Evolutionary conservation across 1,284 basidiomycete species (phyloP).

Genomic region (Fomitopsis schrenkii): DNA sequence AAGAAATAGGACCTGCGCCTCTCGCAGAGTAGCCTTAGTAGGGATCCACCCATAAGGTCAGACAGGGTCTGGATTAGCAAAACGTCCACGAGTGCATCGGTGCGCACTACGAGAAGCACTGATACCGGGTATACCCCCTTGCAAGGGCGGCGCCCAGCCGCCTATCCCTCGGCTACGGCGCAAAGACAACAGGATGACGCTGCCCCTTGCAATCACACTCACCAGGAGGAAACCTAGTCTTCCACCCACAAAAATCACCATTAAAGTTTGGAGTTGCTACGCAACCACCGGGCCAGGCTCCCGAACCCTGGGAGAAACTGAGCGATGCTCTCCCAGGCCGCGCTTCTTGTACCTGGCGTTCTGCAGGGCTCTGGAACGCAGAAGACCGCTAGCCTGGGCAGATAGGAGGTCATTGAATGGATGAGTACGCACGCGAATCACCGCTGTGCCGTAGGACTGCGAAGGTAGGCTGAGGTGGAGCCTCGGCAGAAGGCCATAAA

Average conservation of each 20-base stretch:
- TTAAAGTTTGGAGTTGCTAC: not conserved
- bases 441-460: not conserved
- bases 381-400: not conserved
- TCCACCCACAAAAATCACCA: not conserved
- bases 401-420: not conserved
- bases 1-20: too few relatives aligned
- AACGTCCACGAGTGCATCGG: too few relatives aligned
- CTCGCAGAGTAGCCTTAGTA: too few relatives aligned
- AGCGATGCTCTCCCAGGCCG: not conserved
- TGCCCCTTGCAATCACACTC: not conserved
- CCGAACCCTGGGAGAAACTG: not conserved
- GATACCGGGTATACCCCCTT: too few relatives aligned
- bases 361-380: not conserved
- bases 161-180: not conserved
- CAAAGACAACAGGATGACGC: not conserved
- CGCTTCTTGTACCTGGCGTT: not conserved
- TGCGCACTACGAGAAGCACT: too few relatives aligned
- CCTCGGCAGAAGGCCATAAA: not conserved
- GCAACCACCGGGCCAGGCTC: not conserved
- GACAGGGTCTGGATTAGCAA: too few relatives aligned
- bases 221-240: not conserved
- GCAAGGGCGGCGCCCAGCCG: too few relatives aligned
- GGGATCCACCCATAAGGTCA: too few relatives aligned
- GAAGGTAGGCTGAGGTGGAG: not conserved
- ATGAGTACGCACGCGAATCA: not conserved